These are phyloP conservation scores for Cladophialophora psammophila DNA, from an alignment of 2,329 filamentous ascomycete species.

Conservation along the genomic window DNA sequence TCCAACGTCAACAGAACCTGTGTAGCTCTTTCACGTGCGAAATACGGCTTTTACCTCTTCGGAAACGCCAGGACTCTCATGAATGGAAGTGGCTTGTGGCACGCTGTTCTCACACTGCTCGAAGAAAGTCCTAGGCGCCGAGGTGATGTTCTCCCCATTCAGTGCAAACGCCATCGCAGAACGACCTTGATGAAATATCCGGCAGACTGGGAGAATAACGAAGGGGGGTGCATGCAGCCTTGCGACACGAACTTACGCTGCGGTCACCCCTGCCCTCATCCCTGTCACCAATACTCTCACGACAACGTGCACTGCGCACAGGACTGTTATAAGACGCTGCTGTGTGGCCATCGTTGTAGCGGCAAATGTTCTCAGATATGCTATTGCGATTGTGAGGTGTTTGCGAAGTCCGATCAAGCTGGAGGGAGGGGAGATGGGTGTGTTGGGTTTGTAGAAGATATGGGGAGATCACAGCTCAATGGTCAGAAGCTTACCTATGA, in stretches of 20 bases:
- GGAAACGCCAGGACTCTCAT: constrained; percentile 71
- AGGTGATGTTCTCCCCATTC: constrained; percentile 65
- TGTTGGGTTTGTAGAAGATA: constrained; percentile 1
- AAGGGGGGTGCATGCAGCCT: constrained; percentile 60
- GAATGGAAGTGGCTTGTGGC: constrained; percentile 59
- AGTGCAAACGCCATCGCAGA: constrained; percentile 66
- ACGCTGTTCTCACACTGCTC: constrained; percentile 57
- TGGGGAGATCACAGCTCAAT: constrained; percentile 14
- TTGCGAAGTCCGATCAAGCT: constrained; percentile 19
- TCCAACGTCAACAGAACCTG: constrained; percentile 68
- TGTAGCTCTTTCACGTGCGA: constrained; percentile 73
- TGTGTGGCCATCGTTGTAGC: constrained; percentile 36
- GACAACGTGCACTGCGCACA: constrained; percentile 48
- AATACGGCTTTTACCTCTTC: constrained; percentile 82
- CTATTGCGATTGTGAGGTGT: constrained; percentile 34
- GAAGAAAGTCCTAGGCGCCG: constrained; percentile 47
- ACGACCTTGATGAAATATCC: constrained; percentile 57
- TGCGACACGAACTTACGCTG: constrained; percentile 59
- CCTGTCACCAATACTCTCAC: constrained; percentile 56
- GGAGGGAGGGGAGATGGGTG: constrained; percentile 4
- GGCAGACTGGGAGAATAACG: constrained; percentile 56
- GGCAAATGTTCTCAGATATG: constrained; percentile 33
- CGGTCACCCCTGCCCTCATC: constrained; percentile 60
- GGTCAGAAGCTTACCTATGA: constrained; percentile 24
- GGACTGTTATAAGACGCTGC: constrained; percentile 43